Conservation (phyloP, 1,139 yeast species). For the Scheffersomyces illinoinensis region DNA sequence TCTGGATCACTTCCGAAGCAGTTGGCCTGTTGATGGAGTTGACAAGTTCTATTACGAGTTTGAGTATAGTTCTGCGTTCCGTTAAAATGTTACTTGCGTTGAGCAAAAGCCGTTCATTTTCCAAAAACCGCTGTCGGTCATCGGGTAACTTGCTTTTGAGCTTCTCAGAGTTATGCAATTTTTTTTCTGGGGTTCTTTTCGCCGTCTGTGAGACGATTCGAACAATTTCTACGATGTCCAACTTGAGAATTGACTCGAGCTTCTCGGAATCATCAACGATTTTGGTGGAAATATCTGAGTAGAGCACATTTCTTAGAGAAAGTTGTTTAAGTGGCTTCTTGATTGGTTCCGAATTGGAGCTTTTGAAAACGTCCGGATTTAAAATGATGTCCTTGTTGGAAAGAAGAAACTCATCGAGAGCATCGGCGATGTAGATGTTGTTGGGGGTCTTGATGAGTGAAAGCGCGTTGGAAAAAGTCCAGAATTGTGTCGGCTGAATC, state of each 20-base stretch:
- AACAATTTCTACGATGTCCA: conserved; percentile 44
- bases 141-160: conserved; percentile 37
- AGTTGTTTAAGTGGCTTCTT: conserved; percentile 26
- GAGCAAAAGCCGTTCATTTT: conserved; percentile 29
- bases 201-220: conserved; percentile 46
- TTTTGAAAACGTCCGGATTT: conserved; percentile 37
- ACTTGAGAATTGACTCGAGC: conserved; percentile 31
- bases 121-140: conserved; percentile 32
- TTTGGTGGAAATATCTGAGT: conserved; percentile 31
- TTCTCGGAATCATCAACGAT: conserved; percentile 40
- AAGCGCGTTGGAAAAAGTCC: conserved; percentile 49
- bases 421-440: conserved; percentile 36
- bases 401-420: conserved; percentile 47
- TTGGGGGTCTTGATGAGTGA: conserved; percentile 31
- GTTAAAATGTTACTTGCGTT: conserved; percentile 38
- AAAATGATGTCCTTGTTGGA: conserved; percentile 29
- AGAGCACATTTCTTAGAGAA: conserved; percentile 40
- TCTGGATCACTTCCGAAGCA: conserved; percentile 33
- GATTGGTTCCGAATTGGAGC: neutral
- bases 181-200: conserved; percentile 36
- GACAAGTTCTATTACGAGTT: conserved; percentile 39
- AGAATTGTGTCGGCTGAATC: conserved; percentile 37
- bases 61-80: conserved; percentile 48
- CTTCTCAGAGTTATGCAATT: conserved; percentile 20
- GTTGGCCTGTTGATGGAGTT: conserved; percentile 33